These are phyloP conservation scores for Reutealis trisperma DNA, from an alignment of 345 rosid species.

Conservation along the genomic window DNA sequence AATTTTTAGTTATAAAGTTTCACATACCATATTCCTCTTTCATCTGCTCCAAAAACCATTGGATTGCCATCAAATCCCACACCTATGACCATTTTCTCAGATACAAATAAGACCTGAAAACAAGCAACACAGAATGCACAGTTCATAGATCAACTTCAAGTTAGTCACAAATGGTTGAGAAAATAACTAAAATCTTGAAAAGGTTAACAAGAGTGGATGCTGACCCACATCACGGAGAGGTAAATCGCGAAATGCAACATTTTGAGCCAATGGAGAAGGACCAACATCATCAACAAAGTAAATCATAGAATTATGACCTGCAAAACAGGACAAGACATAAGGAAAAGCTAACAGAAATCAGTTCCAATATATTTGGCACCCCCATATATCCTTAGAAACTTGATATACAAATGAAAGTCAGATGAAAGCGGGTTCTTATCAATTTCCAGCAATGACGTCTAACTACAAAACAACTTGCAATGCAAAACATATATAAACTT, in stretches of 20 bases:
- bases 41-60: slow-evolving; percentile 93
- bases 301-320: slow-evolving; percentile 97
- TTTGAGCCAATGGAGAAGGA: slow-evolving; percentile 95
- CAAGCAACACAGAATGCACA: slow-evolving; percentile 13
- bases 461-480: background rate
- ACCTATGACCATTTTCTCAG: slow-evolving; percentile 91
- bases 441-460: background rate
- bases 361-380: background rate
- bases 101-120: slow-evolving; percentile 77
- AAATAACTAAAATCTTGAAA: slow-evolving; percentile 30
- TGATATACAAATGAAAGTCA: background rate
- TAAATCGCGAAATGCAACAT: slow-evolving; percentile 81
- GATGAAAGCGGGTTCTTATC: background rate
- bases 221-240: slow-evolving; percentile 99
- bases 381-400: background rate
- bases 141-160: slow-evolving; percentile 17
- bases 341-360: slow-evolving; percentile 5
- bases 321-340: slow-evolving; percentile 20
- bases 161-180: slow-evolving; percentile 24
- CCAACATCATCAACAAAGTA: slow-evolving; percentile 98
- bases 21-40: slow-evolving; percentile 87
- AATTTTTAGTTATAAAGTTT: background rate
- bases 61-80: slow-evolving; percentile 96
- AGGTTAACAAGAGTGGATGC: slow-evolving; percentile 67
- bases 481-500: background rate